Base-by-base conservation (phyloP, 108 stramenopile species). In the Nannochloropsis oceanica region DNA sequence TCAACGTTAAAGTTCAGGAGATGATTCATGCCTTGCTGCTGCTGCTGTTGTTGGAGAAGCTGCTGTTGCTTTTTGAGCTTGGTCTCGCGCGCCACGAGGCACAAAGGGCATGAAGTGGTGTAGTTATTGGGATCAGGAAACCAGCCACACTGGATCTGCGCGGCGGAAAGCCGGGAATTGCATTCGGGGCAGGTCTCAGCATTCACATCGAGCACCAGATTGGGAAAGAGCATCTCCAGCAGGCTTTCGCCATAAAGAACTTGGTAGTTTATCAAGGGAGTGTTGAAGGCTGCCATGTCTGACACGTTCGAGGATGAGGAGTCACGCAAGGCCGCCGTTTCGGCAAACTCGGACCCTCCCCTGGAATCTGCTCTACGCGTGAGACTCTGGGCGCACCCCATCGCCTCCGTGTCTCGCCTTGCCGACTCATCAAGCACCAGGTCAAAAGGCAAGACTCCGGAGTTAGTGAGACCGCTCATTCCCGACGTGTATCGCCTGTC, bases 171-270 rank as follows among this genome's bases (percentile, higher is more conserved):
- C 25, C 43, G 44, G 25, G 42, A 12, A 26, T 82, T 44, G 80
- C 88, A 89, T 24, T 80, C 50, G 13, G 88, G 88, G 22, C 88
- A 89, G 14, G 85, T 89, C 85, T 89, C 88, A 46, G 85, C 34
- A 0, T 82, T 85, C 43, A 44, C 85, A 79, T 89, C 85, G 50
- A 89, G 80, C 73, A 81, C 79, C 9, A 89, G 88, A 25, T 82
- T 44, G 14, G 85, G 88, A 43, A 85, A 89, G 1, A 89, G 85
- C 18, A 27, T 26, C n/a, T 85, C 85, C 11, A 89, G 85, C 26
- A 89, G 73, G 82, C 82, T 85, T 79, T 89, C 88, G 34, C 88
- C 88, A 25, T 85, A 82, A 13, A 82, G 25, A 8, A 89, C 83
- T 73, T 89, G 85, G n/a, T n/a, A 73, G 10, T 0, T 73, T 7